Conservation (phyloP, 345 rosid genomes). For the Boechera retrofracta region DNA sequence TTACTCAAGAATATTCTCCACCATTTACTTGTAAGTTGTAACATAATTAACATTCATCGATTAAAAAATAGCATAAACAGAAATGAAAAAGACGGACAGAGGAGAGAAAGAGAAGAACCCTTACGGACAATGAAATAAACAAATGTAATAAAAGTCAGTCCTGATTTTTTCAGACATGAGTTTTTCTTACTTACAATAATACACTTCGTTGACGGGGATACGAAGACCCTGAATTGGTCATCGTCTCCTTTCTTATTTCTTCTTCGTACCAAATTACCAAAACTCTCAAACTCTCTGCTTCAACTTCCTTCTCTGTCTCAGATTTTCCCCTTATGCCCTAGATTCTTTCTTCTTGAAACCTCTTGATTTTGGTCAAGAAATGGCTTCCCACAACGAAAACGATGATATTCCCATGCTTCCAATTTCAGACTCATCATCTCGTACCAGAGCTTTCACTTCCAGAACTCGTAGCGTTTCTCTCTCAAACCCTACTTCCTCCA, state of each 20-base stretch:
- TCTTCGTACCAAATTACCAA: not conserved
- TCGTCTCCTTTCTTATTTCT: conserved; percentile 17
- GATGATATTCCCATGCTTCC: conserved; percentile 76
- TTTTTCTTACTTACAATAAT: not conserved
- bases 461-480: conserved; percentile 70
- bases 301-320: not conserved
- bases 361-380: not conserved
- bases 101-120: not conserved
- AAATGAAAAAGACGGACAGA: not conserved
- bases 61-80: not conserved
- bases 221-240: conserved; percentile 12
- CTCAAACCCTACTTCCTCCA: conserved; percentile 54
- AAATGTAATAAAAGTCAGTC: conserved; percentile 20
- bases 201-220: conserved; percentile 11
- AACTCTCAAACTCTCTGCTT: conserved; percentile 10
- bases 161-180: not conserved
- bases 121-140: not conserved
- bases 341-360: not conserved
- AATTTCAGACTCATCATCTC: conserved; percentile 51
- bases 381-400: conserved; percentile 47
- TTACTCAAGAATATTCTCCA: not conserved
- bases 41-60: not conserved
- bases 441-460: conserved; percentile 44
- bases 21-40: not conserved
- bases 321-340: not conserved